These are phyloP conservation scores for Teratosphaeria nubilosa DNA, from an alignment of 2,329 filamentous ascomycete genomes.

Conservation along the genomic window DNA sequence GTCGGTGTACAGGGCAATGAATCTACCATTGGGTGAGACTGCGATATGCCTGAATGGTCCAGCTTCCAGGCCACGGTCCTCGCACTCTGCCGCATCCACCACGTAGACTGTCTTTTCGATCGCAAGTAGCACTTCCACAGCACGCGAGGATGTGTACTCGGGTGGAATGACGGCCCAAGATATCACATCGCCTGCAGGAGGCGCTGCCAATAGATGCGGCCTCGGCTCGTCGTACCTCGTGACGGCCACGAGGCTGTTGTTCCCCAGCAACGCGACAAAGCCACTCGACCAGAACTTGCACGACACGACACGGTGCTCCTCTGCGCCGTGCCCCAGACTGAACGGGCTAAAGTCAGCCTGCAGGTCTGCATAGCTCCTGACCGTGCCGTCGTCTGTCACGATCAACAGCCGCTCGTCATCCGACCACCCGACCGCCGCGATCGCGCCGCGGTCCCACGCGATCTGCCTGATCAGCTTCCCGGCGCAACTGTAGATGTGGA, in stretches of 20 bases:
- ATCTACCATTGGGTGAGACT: conserved; percentile 84
- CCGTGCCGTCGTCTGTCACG: conserved; percentile 78
- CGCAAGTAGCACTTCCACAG: conserved; percentile 83
- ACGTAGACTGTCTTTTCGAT: conserved; percentile 76
- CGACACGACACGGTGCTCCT: conserved; percentile 76
- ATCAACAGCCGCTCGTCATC: conserved; percentile 88
- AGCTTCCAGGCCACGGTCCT: conserved; percentile 82
- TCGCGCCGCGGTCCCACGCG: conserved; percentile 76
- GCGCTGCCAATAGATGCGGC: conserved; percentile 67
- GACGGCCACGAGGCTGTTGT: conserved; percentile 81
- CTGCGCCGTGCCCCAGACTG: conserved; percentile 75
- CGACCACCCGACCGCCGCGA: conserved; percentile 89
- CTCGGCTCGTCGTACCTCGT: conserved; percentile 83
- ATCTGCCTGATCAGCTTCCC: conserved; percentile 60
- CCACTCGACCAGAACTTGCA: conserved; percentile 87
- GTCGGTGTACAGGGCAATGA: conserved; percentile 75
- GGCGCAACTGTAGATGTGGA: conserved; percentile 89
- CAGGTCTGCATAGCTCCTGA: conserved; percentile 83
- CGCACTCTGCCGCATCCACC: conserved; percentile 78
- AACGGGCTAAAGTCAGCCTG: conserved; percentile 94
- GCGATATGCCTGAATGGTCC: conserved; percentile 86
- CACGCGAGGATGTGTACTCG: conserved; percentile 76
- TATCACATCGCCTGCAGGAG: conserved; percentile 68
- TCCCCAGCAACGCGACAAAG: conserved; percentile 83
- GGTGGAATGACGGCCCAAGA: conserved; percentile 88